Percentiles rank a stretch among this genome's conserved stretches.
These are phyloP conservation scores for Mortierella sp. DNA, from an alignment of 371 early-diverging fungal genomes.

Conservation along the genomic window DNA sequence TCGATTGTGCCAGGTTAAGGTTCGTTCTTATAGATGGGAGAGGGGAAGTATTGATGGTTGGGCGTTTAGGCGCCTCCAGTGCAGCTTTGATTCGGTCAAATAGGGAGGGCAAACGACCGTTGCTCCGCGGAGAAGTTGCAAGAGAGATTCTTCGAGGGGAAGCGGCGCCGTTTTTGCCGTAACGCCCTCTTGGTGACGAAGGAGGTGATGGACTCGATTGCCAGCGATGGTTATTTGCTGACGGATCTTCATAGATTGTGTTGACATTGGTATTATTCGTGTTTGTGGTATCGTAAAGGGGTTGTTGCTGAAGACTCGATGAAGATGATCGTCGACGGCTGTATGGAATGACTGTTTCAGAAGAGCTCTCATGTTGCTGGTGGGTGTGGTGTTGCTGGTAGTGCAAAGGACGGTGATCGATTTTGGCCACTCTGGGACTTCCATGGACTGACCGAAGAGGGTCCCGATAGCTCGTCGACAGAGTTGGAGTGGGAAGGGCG, in stretches of 20 bases:
- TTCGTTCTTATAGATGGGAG: conserved; percentile 15
- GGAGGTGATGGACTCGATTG: conserved; percentile 5
- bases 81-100: conserved; percentile 49
- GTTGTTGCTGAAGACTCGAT: background rate
- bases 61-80: conserved; percentile 36
- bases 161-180: conserved; percentile 6
- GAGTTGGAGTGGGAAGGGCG: conserved; percentile 2
- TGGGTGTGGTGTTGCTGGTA: conserved; percentile 12
- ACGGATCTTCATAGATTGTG: background rate
- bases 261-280: conserved; percentile 8
- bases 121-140: conserved; percentile 29
- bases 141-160: conserved; percentile 23
- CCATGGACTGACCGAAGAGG: conserved; percentile 36
- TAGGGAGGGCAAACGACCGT: conserved; percentile 27
- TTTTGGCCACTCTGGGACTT: conserved; percentile 26
- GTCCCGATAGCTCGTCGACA: conserved; percentile 29
- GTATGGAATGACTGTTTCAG: background rate
- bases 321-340: conserved; percentile 9
- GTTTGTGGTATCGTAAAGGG: conserved; percentile 7
- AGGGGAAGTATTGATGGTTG: conserved; percentile 28
- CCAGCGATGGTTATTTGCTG: background rate
- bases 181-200: background rate
- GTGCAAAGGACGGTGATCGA: conserved; percentile 9
- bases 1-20: conserved; percentile 6
- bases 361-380: background rate